These are phyloP conservation scores for Fraxinus latifolia DNA, from an alignment of 305 asterid genomes.

Conservation along the genomic window DNA sequence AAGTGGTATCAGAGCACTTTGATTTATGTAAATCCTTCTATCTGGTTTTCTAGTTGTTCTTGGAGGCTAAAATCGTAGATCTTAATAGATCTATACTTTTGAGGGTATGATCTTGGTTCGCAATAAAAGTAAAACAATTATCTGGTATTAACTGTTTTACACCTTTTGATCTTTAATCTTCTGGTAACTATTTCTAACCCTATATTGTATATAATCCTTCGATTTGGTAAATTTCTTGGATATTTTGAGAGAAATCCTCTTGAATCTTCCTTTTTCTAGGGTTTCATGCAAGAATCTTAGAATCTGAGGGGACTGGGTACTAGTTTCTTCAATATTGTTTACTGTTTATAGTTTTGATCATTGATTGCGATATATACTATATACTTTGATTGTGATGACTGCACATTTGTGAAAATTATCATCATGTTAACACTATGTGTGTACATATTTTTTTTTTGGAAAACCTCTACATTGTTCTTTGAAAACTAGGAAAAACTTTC, in stretches of 20 bases:
- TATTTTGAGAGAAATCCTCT: too few relatives aligned
- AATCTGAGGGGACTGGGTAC: too few relatives aligned
- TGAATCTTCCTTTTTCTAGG: too few relatives aligned
- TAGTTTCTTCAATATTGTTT: too few relatives aligned
- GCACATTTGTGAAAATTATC: too few relatives aligned
- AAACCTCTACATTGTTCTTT: too few relatives aligned
- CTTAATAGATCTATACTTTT: too few relatives aligned
- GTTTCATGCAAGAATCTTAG: too few relatives aligned
- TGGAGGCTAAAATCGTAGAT: neutral
- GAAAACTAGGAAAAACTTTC: neutral
- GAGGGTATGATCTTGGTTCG: neutral
- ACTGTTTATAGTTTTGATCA: neutral
- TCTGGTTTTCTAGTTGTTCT: neutral
- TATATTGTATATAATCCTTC: neutral
- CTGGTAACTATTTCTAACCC: neutral
- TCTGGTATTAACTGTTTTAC: neutral
- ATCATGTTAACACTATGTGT: too few relatives aligned
- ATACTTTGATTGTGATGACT: too few relatives aligned
- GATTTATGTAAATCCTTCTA: too few relatives aligned
- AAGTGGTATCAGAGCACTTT: neutral
- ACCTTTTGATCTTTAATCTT: neutral
- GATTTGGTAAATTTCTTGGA: neutral
- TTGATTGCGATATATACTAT: neutral
- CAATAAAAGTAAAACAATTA: too few relatives aligned
- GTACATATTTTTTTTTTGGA: neutral